Percentiles rank a stretch among this genome's conserved stretches.
Evolutionary conservation across 2,329 filamentous ascomycete genomes (phyloP).

Genomic region (Stagonosporopsis cucurbitacearum): DNA sequence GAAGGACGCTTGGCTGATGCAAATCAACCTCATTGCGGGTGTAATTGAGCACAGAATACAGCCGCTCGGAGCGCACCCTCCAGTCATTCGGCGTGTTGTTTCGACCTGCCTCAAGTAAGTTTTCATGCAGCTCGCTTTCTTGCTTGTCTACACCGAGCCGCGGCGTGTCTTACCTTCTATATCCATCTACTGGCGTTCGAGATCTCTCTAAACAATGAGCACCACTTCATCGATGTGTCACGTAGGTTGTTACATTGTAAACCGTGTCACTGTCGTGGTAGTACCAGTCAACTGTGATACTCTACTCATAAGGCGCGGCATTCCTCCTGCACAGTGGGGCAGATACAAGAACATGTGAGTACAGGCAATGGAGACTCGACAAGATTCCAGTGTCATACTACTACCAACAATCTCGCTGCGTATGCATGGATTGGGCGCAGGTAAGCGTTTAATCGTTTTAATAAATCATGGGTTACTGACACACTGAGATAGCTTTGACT

Average conservation of each 20-base stretch:
- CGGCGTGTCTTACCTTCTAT: neutral
- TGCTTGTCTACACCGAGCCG: neutral
- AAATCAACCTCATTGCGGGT: neutral
- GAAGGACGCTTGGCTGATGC: neutral
- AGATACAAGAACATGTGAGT: neutral
- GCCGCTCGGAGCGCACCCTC: neutral
- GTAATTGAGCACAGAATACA: neutral
- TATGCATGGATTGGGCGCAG: neutral
- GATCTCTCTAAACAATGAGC: neutral
- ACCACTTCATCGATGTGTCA: neutral
- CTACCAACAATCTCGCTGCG: neutral
- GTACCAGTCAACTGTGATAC: neutral
- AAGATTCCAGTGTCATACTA: too few relatives aligned
- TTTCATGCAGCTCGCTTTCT: neutral
- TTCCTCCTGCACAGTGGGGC: neutral
- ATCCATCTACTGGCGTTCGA: too few relatives aligned
- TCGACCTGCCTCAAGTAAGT: neutral
- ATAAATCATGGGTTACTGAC: neutral
- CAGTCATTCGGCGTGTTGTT: neutral
- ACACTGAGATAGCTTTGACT: neutral
- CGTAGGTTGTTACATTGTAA: neutral
- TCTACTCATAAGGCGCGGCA: neutral
- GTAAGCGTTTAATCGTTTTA: neutral
- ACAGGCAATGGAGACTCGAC: neutral
- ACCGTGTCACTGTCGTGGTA: neutral